Base-by-base conservation (phyloP, 2,329 filamentous ascomycete species). In the Erysiphe neolycopersici region DNA sequence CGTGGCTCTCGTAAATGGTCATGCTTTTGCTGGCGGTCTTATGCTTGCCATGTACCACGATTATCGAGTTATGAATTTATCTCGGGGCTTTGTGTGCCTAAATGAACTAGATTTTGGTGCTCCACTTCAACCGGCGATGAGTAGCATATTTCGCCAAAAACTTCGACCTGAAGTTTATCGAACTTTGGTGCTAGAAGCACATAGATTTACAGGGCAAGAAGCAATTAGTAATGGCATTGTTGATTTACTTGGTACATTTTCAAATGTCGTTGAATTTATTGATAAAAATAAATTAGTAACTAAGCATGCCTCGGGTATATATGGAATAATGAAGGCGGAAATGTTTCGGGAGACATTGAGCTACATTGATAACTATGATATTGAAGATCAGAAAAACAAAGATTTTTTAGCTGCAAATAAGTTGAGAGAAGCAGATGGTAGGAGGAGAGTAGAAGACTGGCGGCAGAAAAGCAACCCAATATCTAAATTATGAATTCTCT, bases 41-140 rank as follows among this genome's bases (percentile, higher is more conserved):
- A 85, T 89, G 75, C 63, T 79, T 10, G 71, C 79, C 46, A 80
- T 83, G 69, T 73, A 79, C 60, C 79, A 85, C 60, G 80, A 87
- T 61, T 89, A 89, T 62, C 71, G 82, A 26, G 66, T 89, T 50
- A 79, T 81, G 62, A 78, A 78, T 54, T 69, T 76, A 0, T 54
- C 65, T 1, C 65, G 68, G 17, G 82, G 81, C n/a, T 85, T 73
- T 59, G 58, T 80, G 35, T 87, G 81, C 59, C 62, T 89, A 50
- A 87, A 87, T 59, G 81, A 89, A 61, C 65, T 89, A 13, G 74
- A 84, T 50, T 78, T 89, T 48, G 80, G 81, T 43, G 76, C 76
- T 1, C 71, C 76, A n/a, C 67, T 89, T 32, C 69, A 74, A 50
- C 67, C 79, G 2, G 66, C 79, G 46, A 84, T 91, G 79, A 69